Evolutionary conservation across 2,329 filamentous ascomycete genomes (phyloP).

Genomic region (Ophiostoma sp.): DNA sequence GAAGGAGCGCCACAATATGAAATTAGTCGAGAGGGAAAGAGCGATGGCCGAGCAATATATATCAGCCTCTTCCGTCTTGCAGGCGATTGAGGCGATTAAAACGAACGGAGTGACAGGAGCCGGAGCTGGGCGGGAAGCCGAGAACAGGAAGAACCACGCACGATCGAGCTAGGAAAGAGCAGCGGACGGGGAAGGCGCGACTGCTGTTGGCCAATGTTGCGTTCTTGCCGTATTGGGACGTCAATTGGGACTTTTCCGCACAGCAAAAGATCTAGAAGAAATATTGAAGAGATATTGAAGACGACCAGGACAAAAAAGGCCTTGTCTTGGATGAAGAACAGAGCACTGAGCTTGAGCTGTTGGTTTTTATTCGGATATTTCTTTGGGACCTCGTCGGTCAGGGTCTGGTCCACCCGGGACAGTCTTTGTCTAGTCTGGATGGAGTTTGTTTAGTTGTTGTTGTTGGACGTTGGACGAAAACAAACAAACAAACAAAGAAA

Average conservation of each 20-base stretch:
- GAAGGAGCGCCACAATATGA: conserved; percentile 1
- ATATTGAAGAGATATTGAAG: too few species aligned
- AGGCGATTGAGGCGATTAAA: not conserved
- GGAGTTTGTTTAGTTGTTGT: conserved; percentile 8
- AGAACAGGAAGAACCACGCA: not conserved
- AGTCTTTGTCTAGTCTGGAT: conserved; percentile 2
- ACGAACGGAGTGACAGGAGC: not conserved
- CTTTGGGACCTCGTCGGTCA: not conserved
- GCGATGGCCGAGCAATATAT: conserved; percentile 6
- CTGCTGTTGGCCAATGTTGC: not conserved
- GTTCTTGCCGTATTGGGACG: conserved; percentile 4
- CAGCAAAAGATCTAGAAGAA: too few species aligned
- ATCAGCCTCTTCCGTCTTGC: not conserved
- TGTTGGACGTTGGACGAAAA: conserved; percentile 7
- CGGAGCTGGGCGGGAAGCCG: not conserved
- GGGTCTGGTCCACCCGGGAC: conserved; percentile 8
- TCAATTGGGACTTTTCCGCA: not conserved
- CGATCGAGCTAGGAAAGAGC: not conserved
- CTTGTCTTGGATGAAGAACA: too few species aligned
- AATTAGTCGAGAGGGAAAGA: not conserved
- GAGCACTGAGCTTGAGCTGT: not conserved
- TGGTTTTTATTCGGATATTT: not conserved
- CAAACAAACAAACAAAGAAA: not conserved
- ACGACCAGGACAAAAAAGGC: too few species aligned
- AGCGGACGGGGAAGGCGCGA: not conserved